Evolutionary conservation across 2,329 filamentous ascomycete genomes (phyloP).

Genomic region (Neodidymelliopsis sp.): DNA sequence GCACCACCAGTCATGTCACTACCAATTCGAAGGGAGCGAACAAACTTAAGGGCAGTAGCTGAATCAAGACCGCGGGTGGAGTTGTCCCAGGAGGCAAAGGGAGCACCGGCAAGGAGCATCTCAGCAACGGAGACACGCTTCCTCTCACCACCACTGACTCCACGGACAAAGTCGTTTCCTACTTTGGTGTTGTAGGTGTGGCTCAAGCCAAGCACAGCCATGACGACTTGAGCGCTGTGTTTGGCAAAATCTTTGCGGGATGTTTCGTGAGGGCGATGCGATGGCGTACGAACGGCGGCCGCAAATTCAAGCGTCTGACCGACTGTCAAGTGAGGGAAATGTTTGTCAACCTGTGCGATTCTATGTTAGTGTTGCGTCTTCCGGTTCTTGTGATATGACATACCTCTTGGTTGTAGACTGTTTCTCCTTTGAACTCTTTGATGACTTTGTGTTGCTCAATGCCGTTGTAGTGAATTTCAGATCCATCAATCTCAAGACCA

Average conservation of each 20-base stretch:
- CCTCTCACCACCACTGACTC: conserved; percentile 67
- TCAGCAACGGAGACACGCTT: conserved; percentile 70
- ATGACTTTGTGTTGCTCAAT: conserved; percentile 52
- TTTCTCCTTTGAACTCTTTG: conserved; percentile 57
- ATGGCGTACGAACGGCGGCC: conserved; percentile 60
- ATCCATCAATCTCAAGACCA: conserved; percentile 63
- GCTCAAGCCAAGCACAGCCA: conserved; percentile 61
- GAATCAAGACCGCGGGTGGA: conserved; percentile 51
- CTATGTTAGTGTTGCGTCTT: too few relatives aligned
- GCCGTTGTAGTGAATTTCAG: conserved; percentile 69
- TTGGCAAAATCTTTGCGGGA: conserved; percentile 55
- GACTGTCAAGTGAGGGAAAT: conserved; percentile 65
- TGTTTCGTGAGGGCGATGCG: conserved; percentile 46
- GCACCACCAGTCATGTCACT: conserved; percentile 59
- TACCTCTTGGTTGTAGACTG: conserved; percentile 55
- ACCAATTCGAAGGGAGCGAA: conserved; percentile 57
- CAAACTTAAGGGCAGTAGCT: conserved; percentile 66
- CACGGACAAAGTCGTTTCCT: conserved; percentile 66
- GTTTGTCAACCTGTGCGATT: conserved; percentile 49
- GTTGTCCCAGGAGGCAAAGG: conserved; percentile 57
- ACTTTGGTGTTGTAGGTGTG: conserved; percentile 65
- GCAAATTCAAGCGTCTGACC: conserved; percentile 66
- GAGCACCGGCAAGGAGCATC: conserved; percentile 51
- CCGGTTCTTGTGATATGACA: too few relatives aligned
- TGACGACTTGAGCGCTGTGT: conserved; percentile 59